Evolutionary conservation across 176 grass and related monocot genomes (phyloP).

Genomic region (Saccharum officinarum): DNA sequence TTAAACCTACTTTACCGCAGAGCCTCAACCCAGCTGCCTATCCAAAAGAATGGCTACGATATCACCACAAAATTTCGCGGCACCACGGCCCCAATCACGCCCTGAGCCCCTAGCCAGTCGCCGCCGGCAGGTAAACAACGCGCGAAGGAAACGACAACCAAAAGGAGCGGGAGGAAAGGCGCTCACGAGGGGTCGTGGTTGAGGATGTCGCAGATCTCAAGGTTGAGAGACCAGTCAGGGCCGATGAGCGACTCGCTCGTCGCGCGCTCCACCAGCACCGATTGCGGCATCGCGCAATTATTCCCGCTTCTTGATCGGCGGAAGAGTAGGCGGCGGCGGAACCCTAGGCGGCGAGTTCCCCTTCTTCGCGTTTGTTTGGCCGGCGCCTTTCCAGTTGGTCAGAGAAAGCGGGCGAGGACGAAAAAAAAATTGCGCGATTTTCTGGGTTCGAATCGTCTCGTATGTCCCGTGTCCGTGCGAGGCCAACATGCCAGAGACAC

Average conservation of each 20-base stretch:
- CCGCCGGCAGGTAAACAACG: neutral
- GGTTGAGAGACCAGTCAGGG: slow-evolving; percentile 84
- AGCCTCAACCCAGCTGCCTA: neutral
- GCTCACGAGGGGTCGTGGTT: slow-evolving; percentile 84
- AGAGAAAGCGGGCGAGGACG: slow-evolving; percentile 30
- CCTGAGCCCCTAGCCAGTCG: neutral
- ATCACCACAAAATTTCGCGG: neutral
- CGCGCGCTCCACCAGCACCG: slow-evolving; percentile 73
- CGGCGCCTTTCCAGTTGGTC: slow-evolving; percentile 21
- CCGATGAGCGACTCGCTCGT: slow-evolving; percentile 81
- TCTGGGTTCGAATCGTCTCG: neutral
- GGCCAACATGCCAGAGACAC: neutral
- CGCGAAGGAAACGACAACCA: neutral
- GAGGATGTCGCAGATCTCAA: slow-evolving; percentile 97
- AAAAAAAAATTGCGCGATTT: slow-evolving; percentile 14
- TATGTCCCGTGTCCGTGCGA: neutral
- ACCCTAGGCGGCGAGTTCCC: slow-evolving; percentile 41
- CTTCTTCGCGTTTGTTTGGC: slow-evolving; percentile 16
- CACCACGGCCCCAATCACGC: neutral
- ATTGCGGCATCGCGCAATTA: slow-evolving; percentile 41
- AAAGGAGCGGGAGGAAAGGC: neutral
- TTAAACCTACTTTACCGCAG: neutral
- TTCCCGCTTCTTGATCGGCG: neutral
- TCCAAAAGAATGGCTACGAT: neutral
- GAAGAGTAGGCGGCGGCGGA: neutral